Base-by-base conservation (phyloP, 768 basidiomycete species). In the Chalciporus chontae region DNA sequence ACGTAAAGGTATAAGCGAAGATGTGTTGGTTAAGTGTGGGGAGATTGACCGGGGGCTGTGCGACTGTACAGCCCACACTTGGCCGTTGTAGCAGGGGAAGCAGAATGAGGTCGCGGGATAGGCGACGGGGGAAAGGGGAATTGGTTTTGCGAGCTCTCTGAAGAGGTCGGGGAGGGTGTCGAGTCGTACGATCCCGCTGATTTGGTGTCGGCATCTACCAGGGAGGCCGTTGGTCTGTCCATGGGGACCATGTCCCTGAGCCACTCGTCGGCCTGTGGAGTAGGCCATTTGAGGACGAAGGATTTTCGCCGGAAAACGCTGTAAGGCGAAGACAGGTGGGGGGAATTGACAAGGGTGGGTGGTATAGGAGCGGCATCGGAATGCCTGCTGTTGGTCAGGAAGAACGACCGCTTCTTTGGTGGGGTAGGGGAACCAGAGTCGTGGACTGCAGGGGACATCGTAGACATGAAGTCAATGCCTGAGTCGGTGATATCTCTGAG, bases 201-300 rank as follows among this genome's bases (percentile, higher is more conserved):
- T 53, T n/a, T 49, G 0, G 58, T 2, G 34, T 63, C 62, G 26
- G n/a, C 45, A 9, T 59, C 59, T 2, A 5, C n/a, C 5, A n/a
- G 34, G 15, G 43, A 45, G 4, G 8, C 32, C 7, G 4, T 11
- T 17, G 52, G 34, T 60, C 44, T 21, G 53, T 59, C 40, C 39
- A 59, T 37, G 8, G 83, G 83, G 2, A 84, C 70, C 56, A 81
- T 84, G 69, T 85, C 83, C 64, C 78, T 74, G 47, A 85, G 69
- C 83, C 83, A 85, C 53, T 70, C 69, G 56, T 84, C 77, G 52
- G 82, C 78, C 57, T 72, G 74, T 42, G 76, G 71, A 43, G 72
- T 76, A 15, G 79, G 79, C 9, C 68, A 58, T 34, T 57, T 70
- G 14, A 69, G 67, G 9, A 68, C 24, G 3, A 62, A 46, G 2